A percentile compares a stretch with the other conserved stretches of the same genome.
Evolutionary conservation across 306 rosid species (phyloP).

Genomic region (Hippophae rhamnoides): DNA sequence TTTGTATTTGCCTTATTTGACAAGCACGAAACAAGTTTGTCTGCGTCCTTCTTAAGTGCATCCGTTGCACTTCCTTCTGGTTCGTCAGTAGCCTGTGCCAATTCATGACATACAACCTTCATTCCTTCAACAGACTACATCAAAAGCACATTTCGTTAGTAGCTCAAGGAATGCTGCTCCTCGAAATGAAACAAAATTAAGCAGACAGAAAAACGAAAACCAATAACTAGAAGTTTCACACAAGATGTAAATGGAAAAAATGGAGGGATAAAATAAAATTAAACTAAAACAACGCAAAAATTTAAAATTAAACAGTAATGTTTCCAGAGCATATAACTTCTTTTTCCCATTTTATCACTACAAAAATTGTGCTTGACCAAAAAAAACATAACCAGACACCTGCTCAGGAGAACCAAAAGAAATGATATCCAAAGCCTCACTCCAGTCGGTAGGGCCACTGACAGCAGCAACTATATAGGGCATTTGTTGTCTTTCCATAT

Average conservation of each 20-base stretch:
- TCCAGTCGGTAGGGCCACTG: constrained; percentile 90
- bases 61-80: constrained; percentile 93
- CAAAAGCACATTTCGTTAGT: constrained; percentile 13
- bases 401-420: constrained; percentile 94
- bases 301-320: too few relatives aligned
- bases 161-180: constrained; percentile 11
- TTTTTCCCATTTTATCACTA: too few relatives aligned
- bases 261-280: background rate
- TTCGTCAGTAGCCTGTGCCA: constrained; percentile 81
- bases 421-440: constrained; percentile 88
- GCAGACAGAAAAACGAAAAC: background rate
- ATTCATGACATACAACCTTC: constrained; percentile 97
- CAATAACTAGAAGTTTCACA: background rate
- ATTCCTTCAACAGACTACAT: constrained; percentile 97
- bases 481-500: constrained; percentile 50
- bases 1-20: constrained; percentile 60
- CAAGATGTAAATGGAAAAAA: background rate
- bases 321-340: too few relatives aligned
- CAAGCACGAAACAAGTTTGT: constrained; percentile 85
- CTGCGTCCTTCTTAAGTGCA: constrained; percentile 78
- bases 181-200: background rate
- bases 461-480: constrained; percentile 46
- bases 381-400: constrained; percentile 32
- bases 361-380: background rate
- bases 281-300: background rate